A percentile compares a stretch with the other conserved stretches of the same genome.
These are phyloP conservation scores for Vaccinium macrocarpon DNA, from an alignment of 148 eudicot species.

Conservation along the genomic window DNA sequence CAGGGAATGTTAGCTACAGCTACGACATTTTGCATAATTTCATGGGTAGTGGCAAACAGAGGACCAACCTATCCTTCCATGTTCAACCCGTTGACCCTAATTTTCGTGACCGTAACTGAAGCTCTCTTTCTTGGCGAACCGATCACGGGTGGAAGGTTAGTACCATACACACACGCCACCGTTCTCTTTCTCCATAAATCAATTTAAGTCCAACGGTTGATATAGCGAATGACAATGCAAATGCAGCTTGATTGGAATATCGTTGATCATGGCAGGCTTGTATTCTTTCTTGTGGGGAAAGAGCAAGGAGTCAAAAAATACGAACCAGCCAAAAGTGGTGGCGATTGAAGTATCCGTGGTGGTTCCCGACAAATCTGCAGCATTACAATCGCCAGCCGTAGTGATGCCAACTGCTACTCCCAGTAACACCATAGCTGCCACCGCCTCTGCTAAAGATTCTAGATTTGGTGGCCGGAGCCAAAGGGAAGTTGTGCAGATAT, in stretches of 20 bases:
- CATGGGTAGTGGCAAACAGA: conserved; percentile 47
- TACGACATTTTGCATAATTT: conserved; percentile 43
- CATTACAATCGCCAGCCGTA: conserved; percentile 15
- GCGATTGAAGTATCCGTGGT: neutral
- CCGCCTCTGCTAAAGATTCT: neutral
- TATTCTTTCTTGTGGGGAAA: conserved; percentile 61
- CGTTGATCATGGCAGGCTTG: conserved; percentile 43
- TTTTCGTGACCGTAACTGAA: conserved; percentile 51
- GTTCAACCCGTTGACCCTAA: conserved; percentile 55
- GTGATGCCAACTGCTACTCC: conserved; percentile 22
- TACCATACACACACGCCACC: neutral
- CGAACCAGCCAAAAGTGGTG: conserved; percentile 2
- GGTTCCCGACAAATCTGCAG: neutral
- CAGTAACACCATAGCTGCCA: neutral
- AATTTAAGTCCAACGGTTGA: neutral
- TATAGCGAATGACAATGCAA: neutral
- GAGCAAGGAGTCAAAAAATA: conserved; percentile 25
- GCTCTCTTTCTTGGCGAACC: conserved; percentile 43
- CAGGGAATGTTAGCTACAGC: conserved; percentile 57
- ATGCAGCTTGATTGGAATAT: conserved; percentile 66
- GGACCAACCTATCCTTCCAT: conserved; percentile 76
- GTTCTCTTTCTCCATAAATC: neutral
- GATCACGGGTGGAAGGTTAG: conserved; percentile 48
- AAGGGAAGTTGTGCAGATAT: neutral
- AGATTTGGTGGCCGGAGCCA: neutral